Evolutionary conservation across 129 eudicot species (phyloP).

Genomic region (Oenanthe sinensis): DNA sequence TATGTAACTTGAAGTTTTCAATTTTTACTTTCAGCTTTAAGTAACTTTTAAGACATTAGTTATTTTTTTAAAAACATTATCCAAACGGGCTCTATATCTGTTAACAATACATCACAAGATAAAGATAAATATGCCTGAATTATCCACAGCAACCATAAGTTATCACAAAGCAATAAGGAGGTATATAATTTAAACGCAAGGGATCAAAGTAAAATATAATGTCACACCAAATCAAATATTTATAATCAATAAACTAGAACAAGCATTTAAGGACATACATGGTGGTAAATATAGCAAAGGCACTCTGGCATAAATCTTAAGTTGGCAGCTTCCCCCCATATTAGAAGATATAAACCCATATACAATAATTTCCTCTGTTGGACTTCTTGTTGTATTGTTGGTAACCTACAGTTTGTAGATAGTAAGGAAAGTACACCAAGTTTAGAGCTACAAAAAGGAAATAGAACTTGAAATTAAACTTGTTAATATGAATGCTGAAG

Average conservation of each 20-base stretch:
- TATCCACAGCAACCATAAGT: not conserved
- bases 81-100: no score
- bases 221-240: not conserved
- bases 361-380: conserved; percentile 89
- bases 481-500: not conserved
- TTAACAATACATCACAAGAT: not conserved
- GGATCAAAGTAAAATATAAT: not conserved
- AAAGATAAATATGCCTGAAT: not conserved
- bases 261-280: conserved; percentile 44
- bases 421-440: not conserved
- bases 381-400: conserved; percentile 95
- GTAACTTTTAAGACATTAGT: no score
- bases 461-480: not conserved
- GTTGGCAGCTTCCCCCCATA: conserved; percentile 99
- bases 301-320: conserved; percentile 99
- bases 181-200: not conserved
- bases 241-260: not conserved
- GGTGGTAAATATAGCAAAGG: conserved; percentile 95
- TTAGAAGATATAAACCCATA: conserved; percentile 93
- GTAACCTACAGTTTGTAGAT: conserved; percentile 52
- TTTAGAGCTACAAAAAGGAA: not conserved
- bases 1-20: no score
- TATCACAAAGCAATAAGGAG: not conserved
- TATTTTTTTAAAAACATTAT: no score
- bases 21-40: no score